phyloP scores from a whole-genome alignment of 1,284 basidiomycete species.

The Malassezia japonica region DNA sequence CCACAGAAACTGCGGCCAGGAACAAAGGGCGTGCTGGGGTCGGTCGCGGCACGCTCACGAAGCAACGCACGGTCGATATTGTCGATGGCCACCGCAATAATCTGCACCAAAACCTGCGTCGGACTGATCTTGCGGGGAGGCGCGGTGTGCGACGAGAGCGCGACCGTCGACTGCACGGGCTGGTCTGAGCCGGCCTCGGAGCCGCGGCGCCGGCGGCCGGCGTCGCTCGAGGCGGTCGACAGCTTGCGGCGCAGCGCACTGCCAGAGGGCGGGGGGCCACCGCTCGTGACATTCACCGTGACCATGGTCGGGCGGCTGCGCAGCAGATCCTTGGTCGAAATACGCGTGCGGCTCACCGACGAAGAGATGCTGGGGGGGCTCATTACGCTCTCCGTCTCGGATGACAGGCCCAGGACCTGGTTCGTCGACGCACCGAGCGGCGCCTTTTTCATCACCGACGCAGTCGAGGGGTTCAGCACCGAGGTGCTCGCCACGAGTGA shows the following conservation, averaged over 20 bases:
- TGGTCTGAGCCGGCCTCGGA: constrained; percentile 8
- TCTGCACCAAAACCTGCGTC: constrained; percentile 49
- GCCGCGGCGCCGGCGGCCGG: neutral
- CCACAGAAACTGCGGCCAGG: constrained; percentile 50
- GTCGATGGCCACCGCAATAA: constrained; percentile 49
- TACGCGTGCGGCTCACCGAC: constrained; percentile 8
- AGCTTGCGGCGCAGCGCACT: constrained; percentile 18
- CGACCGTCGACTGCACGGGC: constrained; percentile 21
- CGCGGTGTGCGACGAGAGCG: constrained; percentile 38
- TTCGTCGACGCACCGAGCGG: constrained; percentile 40
- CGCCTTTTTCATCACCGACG: constrained; percentile 31
- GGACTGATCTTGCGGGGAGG: constrained; percentile 47
- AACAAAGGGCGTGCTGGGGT: constrained; percentile 47
- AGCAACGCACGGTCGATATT: constrained; percentile 43
- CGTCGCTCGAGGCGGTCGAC: neutral
- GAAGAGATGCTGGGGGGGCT: constrained; percentile 1
- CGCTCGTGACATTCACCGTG: constrained; percentile 30
- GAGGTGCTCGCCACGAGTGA: constrained; percentile 25
- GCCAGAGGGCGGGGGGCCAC: constrained; percentile 21
- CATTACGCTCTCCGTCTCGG: constrained; percentile 14
- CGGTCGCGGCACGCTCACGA: constrained; percentile 42
- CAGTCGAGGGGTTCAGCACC: constrained; percentile 25
- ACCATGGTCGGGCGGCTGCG: constrained; percentile 41
- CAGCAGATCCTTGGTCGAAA: constrained; percentile 31
- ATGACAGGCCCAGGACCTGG: constrained; percentile 24